Conservation (phyloP, 257 asterid genomes). For the Apocynum venetum region DNA sequence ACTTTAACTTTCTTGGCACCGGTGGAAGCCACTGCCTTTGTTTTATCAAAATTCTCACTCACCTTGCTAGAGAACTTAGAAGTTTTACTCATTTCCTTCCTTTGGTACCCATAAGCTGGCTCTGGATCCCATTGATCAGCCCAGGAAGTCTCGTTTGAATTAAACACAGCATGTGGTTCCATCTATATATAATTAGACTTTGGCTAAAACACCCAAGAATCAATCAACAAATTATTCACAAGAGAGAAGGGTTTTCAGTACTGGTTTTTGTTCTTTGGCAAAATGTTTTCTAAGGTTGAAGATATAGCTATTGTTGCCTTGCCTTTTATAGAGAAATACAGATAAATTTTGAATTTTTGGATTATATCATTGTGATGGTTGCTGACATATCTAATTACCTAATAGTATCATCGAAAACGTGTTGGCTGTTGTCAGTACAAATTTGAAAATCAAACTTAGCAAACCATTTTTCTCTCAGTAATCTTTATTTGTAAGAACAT, state of each 20-base stretch:
- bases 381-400: background rate
- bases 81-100: constrained; percentile 15
- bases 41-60: constrained; percentile 51
- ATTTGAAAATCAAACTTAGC: constrained; percentile 2
- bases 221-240: too few species aligned
- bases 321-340: constrained; percentile 4
- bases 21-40: constrained; percentile 60
- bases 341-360: background rate
- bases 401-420: background rate
- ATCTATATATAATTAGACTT: background rate
- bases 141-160: constrained; percentile 72
- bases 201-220: too few species aligned
- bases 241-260: too few species aligned
- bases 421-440: background rate
- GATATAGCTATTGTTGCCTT: background rate
- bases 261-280: too few species aligned
- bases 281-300: too few species aligned
- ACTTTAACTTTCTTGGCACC: constrained; percentile 72
- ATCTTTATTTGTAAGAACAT: too few species aligned
- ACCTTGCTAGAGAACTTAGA: constrained; percentile 42
- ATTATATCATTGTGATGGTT: background rate
- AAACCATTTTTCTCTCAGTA: too few species aligned
- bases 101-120: constrained; percentile 37
- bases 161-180: constrained; percentile 20
- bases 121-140: constrained; percentile 87